Base-by-base conservation (phyloP, 1,284 basidiomycete species). In the Leucocoprinus gongylophorus region DNA sequence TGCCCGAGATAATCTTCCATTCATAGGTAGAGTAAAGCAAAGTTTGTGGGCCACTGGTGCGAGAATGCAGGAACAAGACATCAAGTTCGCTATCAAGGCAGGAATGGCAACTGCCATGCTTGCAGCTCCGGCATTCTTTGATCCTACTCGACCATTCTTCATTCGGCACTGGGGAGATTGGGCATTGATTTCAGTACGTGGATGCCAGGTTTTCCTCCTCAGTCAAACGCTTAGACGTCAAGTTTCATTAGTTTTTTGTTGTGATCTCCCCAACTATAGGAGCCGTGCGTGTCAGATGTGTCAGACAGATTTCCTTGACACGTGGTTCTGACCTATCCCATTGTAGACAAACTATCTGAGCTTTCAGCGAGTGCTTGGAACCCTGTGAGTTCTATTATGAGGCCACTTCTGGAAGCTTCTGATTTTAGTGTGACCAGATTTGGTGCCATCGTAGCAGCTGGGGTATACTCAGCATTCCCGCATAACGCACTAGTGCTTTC, bases 221-320 rank as follows among this genome's bases (percentile, higher is more conserved):
- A n/a, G 13, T 7, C n/a, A n/a, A 8, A 17, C 35, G 17, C 7
- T 7, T 17, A n/a, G 17, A 15, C 9, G 15, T 33, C 35, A 17
- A 37, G 23, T 37, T n/a, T 17, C 8, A 17, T 17, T 55, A 88
- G 85, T 93, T 86, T 66, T 91, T 95, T 60, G 83, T 90, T 13
- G 90, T 94, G 5, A 88, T 95, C 64, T 91, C 87, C 32, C 91
- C 90, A 1, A 93, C 90, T 1, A 85, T 95, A 42, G 89, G 89
- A 53, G 86, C 83, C 38, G 86, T 88, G 59, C 61, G 83, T 76
- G 21, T 5, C 48, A 20, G 23, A 17, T 37, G 45, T 43, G 17
- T 53, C 35, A n/a, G 49, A 6, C 37, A 39, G 52, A 54, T 28
- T 28, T 8, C 23, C 32, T 37, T 26, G 46, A 46, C 26, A 8